Conservation (phyloP, 129 eudicot genomes). For the Flaveria brownii region DNA sequence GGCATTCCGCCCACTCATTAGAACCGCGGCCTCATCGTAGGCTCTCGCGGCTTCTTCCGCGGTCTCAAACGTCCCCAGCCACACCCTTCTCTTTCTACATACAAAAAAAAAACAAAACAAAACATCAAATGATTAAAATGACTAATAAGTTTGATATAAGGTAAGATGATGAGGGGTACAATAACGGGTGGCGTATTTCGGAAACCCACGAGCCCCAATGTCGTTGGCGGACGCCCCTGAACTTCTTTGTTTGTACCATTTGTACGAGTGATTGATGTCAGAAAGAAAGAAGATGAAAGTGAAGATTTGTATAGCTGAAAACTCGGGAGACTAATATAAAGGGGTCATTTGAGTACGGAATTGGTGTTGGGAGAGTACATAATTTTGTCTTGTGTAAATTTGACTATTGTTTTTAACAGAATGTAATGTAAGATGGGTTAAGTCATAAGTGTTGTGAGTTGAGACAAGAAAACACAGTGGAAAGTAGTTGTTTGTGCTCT, state of each 20-base stretch:
- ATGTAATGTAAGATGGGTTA: neutral
- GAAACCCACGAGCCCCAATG: constrained; percentile 99
- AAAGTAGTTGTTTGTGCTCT: neutral
- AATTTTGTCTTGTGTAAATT: neutral
- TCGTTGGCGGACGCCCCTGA: constrained; percentile 96
- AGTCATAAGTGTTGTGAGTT: neutral
- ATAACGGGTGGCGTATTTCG: constrained; percentile 91
- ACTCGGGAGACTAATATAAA: constrained; percentile 31
- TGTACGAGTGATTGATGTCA: constrained; percentile 15
- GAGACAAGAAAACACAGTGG: constrained; percentile 27
- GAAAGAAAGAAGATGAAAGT: constrained; percentile 25
- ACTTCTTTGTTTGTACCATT: constrained; percentile 81
- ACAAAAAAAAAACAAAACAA: neutral
- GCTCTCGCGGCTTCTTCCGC: constrained; percentile 98
- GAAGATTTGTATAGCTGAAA: constrained; percentile 18
- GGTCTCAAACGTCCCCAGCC: constrained; percentile 93
- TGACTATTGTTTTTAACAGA: neutral
- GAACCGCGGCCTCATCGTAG: constrained; percentile 82
- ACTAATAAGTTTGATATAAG: neutral
- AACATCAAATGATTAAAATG: neutral
- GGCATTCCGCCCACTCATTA: constrained; percentile 89
- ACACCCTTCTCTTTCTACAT: constrained; percentile 85
- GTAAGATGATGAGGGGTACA: constrained; percentile 37
- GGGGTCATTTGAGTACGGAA: constrained; percentile 21
- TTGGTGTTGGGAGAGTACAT: constrained; percentile 3